These are phyloP conservation scores for Nothophoma quercina DNA, from an alignment of 2,329 filamentous ascomycete species.

Conservation along the genomic window DNA sequence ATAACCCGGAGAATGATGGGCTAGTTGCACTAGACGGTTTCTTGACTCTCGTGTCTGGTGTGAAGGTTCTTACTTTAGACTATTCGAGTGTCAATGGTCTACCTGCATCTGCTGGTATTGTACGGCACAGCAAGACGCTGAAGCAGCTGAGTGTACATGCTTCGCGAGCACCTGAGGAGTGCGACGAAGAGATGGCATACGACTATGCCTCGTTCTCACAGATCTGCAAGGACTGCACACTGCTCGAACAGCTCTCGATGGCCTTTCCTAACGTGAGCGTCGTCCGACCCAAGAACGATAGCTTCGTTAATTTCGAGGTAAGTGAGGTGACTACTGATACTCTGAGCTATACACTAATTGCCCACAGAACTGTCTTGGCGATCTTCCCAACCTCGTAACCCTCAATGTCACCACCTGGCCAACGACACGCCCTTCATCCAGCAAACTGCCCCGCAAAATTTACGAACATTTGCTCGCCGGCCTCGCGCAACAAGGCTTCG, in stretches of 20 bases:
- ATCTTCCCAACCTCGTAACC: constrained; percentile 53
- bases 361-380: constrained; percentile 44
- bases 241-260: constrained; percentile 56
- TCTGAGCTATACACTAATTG: not conserved
- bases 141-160: constrained; percentile 56
- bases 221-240: constrained; percentile 55
- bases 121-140: constrained; percentile 56
- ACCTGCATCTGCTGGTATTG: constrained; percentile 54
- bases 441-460: constrained; percentile 51
- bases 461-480: constrained; percentile 57
- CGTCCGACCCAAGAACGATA: constrained; percentile 50
- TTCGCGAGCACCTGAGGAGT: constrained; percentile 44
- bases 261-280: constrained; percentile 57
- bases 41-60: constrained; percentile 55
- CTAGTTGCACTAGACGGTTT: constrained; percentile 58
- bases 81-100: constrained; percentile 51
- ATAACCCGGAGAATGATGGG: constrained; percentile 57
- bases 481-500: constrained; percentile 50
- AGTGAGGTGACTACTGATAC: constrained; percentile 2
- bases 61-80: constrained; percentile 55
- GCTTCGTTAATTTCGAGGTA: constrained; percentile 55
- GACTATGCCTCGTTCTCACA: constrained; percentile 53
- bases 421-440: constrained; percentile 51
- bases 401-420: constrained; percentile 60
- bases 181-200: constrained; percentile 55